A percentile compares a stretch with the other conserved stretches of the same genome.
phyloP scores from a whole-genome alignment of 768 basidiomycete genomes.

The Trametes coccinea region DNA sequence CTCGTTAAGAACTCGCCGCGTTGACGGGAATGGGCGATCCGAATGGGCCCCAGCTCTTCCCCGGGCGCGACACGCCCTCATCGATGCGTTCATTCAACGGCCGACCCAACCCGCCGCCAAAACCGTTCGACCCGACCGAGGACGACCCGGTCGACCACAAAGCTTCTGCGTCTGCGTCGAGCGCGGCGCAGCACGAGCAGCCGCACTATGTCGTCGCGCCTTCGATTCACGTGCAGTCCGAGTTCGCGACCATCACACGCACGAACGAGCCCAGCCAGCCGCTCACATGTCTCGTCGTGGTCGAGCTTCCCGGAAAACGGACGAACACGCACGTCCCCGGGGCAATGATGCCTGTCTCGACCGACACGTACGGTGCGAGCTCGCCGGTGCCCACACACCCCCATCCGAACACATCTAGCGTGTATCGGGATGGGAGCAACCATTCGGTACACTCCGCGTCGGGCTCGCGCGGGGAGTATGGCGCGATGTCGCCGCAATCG shows the following conservation, averaged over 20 bases:
- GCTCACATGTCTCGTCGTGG: conserved; percentile 89
- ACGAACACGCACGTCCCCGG: conserved; percentile 34
- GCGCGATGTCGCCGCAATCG: conserved; percentile 14
- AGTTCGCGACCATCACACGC: conserved; percentile 81
- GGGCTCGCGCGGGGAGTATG: conserved; percentile 15
- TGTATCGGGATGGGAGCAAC: conserved; percentile 18
- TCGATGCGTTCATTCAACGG: conserved; percentile 34
- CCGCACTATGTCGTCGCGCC: conserved; percentile 83
- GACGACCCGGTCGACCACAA: conserved; percentile 65
- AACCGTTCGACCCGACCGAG: conserved; percentile 69
- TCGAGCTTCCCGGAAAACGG: conserved; percentile 86
- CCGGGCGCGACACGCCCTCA: conserved; percentile 66
- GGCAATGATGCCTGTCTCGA: conserved; percentile 26
- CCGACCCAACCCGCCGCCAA: conserved; percentile 26
- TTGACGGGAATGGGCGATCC: conserved; percentile 86
- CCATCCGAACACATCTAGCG: conserved; percentile 1
- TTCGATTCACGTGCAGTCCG: conserved; percentile 90
- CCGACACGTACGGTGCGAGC: conserved; percentile 9
- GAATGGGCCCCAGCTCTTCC: conserved; percentile 54
- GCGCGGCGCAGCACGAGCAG: conserved; percentile 37
- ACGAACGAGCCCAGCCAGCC: conserved; percentile 72
- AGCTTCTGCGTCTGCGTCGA: neutral
- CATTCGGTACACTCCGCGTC: conserved; percentile 19
- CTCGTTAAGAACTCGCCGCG: conserved; percentile 78
- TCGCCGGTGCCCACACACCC: neutral